A percentile compares a stretch with the other conserved stretches of the same genome.
Conservation (phyloP, 2,329 filamentous ascomycete species). For the Colletotrichum musicola region DNA sequence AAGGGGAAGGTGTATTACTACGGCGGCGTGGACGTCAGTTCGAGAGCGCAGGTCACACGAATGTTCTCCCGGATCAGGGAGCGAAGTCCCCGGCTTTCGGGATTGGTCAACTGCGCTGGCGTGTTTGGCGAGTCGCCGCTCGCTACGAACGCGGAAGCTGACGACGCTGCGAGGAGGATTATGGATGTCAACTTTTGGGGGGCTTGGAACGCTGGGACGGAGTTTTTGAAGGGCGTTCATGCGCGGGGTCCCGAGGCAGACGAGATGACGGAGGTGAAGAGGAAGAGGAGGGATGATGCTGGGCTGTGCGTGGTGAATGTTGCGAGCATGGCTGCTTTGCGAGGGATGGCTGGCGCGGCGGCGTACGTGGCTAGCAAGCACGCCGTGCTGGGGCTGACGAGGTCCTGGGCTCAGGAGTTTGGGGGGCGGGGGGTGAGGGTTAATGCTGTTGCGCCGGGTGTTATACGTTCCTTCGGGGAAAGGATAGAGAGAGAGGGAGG, state of each 20-base stretch:
- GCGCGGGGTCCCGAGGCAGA: background rate
- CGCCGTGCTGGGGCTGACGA: constrained; percentile 1
- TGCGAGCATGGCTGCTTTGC: background rate
- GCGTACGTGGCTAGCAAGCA: constrained; percentile 13
- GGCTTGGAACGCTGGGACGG: background rate
- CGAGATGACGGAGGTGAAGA: too few species aligned
- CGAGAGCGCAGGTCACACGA: background rate
- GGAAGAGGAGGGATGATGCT: background rate
- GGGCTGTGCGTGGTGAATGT: background rate
- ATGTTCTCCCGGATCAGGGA: background rate
- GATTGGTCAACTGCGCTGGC: background rate
- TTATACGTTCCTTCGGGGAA: too few species aligned
- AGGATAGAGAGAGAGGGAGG: too few species aligned
- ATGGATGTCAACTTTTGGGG: background rate
- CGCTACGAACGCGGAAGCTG: background rate
- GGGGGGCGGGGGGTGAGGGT: background rate
- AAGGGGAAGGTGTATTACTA: background rate
- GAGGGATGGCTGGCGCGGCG: background rate
- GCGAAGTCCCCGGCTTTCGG: background rate
- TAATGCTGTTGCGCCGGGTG: background rate
- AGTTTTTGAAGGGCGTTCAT: background rate
- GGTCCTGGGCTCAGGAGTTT: background rate
- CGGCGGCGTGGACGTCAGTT: background rate
- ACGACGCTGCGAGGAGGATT: background rate
- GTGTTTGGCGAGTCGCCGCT: background rate